Conservation (phyloP, 2,329 filamentous ascomycete species). For the Knufia fluminis region DNA sequence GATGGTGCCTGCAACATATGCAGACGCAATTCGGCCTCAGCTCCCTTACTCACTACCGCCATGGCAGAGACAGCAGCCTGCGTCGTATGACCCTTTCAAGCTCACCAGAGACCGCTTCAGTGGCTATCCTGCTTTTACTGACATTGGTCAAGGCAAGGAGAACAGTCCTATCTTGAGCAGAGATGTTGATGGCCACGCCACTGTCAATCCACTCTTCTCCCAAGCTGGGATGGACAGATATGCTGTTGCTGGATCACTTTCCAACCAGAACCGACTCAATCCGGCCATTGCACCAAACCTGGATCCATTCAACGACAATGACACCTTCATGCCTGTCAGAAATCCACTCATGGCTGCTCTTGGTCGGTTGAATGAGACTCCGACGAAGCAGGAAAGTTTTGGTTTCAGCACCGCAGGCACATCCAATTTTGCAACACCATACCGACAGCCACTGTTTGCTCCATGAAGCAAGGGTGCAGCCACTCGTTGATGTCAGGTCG, state of each 20-base stretch:
- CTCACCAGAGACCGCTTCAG: slow-evolving; percentile 10
- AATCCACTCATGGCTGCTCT: slow-evolving; percentile 5
- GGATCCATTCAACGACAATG: slow-evolving; percentile 4
- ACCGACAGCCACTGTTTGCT: slow-evolving; percentile 8
- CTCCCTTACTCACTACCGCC: slow-evolving; percentile 8
- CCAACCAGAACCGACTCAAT: neutral
- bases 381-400: neutral
- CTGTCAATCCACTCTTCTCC: slow-evolving; percentile 8
- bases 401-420: neutral
- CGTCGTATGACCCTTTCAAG: slow-evolving; percentile 5
- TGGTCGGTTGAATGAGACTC: slow-evolving; percentile 1
- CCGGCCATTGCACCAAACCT: neutral
- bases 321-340: neutral
- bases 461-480: neutral
- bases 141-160: slow-evolving; percentile 15
- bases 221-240: neutral
- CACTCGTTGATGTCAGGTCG: neutral
- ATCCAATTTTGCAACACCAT: neutral
- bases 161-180: slow-evolving; percentile 10
- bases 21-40: slow-evolving; percentile 7
- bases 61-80: slow-evolving; percentile 4
- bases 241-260: neutral
- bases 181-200: neutral
- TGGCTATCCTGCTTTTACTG: slow-evolving; percentile 11
- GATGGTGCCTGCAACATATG: slow-evolving; percentile 8